Evolutionary conservation across 1,284 basidiomycete genomes (phyloP).

Genomic region (Golubevia sp.): DNA sequence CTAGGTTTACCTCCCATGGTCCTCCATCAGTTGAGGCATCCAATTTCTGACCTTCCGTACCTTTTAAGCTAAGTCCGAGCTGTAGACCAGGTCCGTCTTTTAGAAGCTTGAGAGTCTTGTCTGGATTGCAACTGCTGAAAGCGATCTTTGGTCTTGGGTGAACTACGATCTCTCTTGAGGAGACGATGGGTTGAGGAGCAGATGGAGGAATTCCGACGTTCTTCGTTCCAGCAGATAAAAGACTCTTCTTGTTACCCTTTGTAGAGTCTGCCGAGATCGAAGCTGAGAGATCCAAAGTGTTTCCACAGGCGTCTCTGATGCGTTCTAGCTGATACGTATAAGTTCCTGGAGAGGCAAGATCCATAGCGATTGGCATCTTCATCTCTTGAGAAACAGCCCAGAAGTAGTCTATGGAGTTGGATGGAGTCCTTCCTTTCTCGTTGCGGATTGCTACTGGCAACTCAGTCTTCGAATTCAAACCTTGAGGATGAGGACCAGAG

Average conservation of each 20-base stretch:
- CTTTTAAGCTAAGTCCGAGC: constrained; percentile 60
- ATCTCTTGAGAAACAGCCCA: constrained; percentile 36
- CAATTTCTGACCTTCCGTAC: constrained; percentile 64
- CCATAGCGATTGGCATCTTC: constrained; percentile 40
- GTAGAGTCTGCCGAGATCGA: too few species aligned
- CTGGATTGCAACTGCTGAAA: constrained; percentile 76
- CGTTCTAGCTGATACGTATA: constrained; percentile 37
- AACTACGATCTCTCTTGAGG: constrained; percentile 72
- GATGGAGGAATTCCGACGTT: constrained; percentile 25
- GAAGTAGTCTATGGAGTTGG: constrained; percentile 15
- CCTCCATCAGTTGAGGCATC: constrained; percentile 69
- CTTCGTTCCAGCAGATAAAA: too few species aligned
- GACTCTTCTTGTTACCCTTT: too few species aligned
- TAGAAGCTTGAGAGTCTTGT: constrained; percentile 74
- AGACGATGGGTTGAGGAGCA: constrained; percentile 28
- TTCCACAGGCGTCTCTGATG: constrained; percentile 55
- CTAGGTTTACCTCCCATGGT: constrained; percentile 72
- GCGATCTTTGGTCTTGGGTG: constrained; percentile 75
- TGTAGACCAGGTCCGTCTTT: constrained; percentile 70
- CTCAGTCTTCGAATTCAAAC: constrained; percentile 1
- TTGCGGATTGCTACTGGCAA: constrained; percentile 1
- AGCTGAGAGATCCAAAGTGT: constrained; percentile 14
- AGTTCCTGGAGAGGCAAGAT: constrained; percentile 31
- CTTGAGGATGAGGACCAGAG: not conserved
- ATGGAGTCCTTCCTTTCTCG: not conserved